Base-by-base conservation (phyloP, 2,329 filamentous ascomycete species). In the Aspergillus hortae region DNA sequence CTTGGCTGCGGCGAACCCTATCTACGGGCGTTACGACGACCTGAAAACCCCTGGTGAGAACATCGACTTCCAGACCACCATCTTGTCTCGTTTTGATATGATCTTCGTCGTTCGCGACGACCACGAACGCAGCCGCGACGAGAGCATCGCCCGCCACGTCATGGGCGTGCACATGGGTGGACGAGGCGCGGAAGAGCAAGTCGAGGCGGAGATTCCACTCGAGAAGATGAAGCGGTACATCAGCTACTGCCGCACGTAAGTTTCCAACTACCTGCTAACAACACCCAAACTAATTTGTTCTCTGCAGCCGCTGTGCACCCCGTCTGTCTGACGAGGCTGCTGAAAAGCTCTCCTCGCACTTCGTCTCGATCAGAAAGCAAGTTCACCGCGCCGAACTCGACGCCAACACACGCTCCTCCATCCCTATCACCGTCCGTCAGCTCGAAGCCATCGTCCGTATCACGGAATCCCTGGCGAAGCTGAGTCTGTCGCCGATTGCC, bases 71-170 rank as follows among this genome's bases (percentile, higher is more conserved):
- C 94, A 99, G 67, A 99, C 94, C 0, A 99, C 94, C 3, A 97
- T 99, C 65, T 70, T 99, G 59, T 97, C 92, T 2, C 89, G 94
- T 81, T 99, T 99, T 70, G 94, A 99, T 72, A 96, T 99, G 90
- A 97, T 99, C 60, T 99, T 97, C 77, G 96, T 99, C 60, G 92
- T 99, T 56, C 90, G 89, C 62, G 94, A 99, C 70, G 91, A 95
- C 56, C 94, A 99, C 70, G 90, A 92, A 56, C 83, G 90, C 42
- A 87, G 84, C 52, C 89, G 92, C 65, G 94, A 99, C 67, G 90
- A 96, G 76, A 86, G 82, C 4, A 97, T 99, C 65, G 94, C 94
- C 11, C 92, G 87, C 67, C 94, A 99, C 82, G 92, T 99, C 67
- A 96, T 99, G 86, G 86, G 88, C 43, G 92, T 99, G 58, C 92